Base-by-base conservation (phyloP, 2,329 filamentous ascomycete species). In the Colletotrichum euphorbiae region DNA sequence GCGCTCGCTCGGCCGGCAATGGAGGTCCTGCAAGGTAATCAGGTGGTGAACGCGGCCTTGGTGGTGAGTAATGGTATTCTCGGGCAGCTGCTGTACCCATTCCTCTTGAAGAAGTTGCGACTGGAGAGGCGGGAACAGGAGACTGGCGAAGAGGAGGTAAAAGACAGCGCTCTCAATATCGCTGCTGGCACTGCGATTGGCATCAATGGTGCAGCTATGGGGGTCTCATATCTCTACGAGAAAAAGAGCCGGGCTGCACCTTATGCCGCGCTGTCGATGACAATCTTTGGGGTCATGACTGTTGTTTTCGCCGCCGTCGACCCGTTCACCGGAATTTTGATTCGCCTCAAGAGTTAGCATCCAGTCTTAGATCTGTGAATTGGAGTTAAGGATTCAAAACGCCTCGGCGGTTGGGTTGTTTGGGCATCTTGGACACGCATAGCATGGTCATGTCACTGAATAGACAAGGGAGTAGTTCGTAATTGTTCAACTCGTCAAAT, bases 161-260 rank as follows among this genome's bases (percentile, higher is more conserved):
- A 43, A 4, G 48, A 54, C 38, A 40, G 80, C 60, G 74, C 81
- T 0, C 64, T 74, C 2, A 82, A 79, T 0, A 80, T 88, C 2
- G 85, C 85, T 0, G 78, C 82, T 0, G 87, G 86, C 40, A 80
- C 86, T 40, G 80, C 85, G 0, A 80, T 88, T 55, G 87, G 87
- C 3, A 83, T 88, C 77, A 89, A 89, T 70, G 85, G 85, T 1
- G 86, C 86, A 0, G 87, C 87, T 3, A 87, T 89, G 85, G 87
- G 87, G 2, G 86, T 87, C 0, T 81, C 86, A 0, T 85, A 87
- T 67, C 78, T 89, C 13, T 87, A 88, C 63, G 85, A 88, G 74
- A 81, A 80, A 7, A 79, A 79, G 60, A 87, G 83, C 70, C 80
- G 79, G 1, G 84, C 86, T 3, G 85, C 85, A 2, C 85, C 86